Evolutionary conservation across 495 filamentous ascomycete genomes (phyloP).

Genomic region (Parmelia sp.): DNA sequence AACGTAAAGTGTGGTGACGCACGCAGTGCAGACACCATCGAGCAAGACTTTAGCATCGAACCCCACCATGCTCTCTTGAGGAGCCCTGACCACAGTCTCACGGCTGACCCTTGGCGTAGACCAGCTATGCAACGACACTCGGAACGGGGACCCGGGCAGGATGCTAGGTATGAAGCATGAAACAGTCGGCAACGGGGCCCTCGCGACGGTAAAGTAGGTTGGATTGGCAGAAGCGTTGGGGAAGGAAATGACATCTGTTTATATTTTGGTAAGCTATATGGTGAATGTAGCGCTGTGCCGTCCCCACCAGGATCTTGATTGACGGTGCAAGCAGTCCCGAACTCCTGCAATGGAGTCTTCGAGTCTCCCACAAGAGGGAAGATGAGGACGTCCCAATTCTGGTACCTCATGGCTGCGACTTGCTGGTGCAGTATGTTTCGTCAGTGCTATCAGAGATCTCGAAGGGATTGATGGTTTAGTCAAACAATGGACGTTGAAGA

Average conservation of each 20-base stretch:
- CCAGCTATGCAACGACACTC: constrained; percentile 80
- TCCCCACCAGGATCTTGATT: constrained; percentile 57
- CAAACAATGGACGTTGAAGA: neutral
- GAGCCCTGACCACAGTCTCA: constrained; percentile 53
- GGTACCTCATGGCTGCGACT: constrained; percentile 60
- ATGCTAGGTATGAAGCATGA: constrained; percentile 72
- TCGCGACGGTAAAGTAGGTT: constrained; percentile 28
- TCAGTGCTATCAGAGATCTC: too few species aligned
- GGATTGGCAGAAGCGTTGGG: constrained; percentile 14
- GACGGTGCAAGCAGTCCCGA: constrained; percentile 76
- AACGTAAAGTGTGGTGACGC: constrained; percentile 28
- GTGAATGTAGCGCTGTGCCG: neutral
- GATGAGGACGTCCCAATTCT: constrained; percentile 79
- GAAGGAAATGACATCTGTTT: constrained; percentile 18
- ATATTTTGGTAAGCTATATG: constrained; percentile 29
- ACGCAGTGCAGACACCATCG: constrained; percentile 64
- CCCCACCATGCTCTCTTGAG: constrained; percentile 52
- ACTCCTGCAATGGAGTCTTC: constrained; percentile 73
- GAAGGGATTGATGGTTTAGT: neutral
- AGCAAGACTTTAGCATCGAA: constrained; percentile 65
- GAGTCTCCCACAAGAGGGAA: constrained; percentile 52
- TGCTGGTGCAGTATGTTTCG: neutral
- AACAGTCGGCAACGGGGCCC: constrained; percentile 52
- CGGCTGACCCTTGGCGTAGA: constrained; percentile 57
- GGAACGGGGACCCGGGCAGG: constrained; percentile 53